Evolutionary conservation across 495 filamentous ascomycete species (phyloP), one percentile per base, ranked within the genome.

Genomic region (Cladorrhinum samala): DNA sequence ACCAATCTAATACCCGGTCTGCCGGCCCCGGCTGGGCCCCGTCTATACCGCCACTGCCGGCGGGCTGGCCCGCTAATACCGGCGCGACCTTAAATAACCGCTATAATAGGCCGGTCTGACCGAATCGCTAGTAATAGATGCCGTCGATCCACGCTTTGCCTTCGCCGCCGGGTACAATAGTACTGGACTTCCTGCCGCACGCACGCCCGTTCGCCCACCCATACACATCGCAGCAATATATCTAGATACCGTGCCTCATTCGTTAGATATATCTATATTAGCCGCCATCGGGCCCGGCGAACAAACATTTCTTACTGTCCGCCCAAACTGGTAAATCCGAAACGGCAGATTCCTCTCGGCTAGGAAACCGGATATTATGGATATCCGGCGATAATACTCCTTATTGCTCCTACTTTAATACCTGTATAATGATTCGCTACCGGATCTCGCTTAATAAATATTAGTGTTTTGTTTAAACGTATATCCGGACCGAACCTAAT

Each of bases 281-380:
- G 41, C 41, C 2, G 41, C 41, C 41, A 17, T 44, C 41, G 41
- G 41, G 3, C 41, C 41, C 17, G 41, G 41, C 11, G 3, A 21
- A 44, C 41, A 44, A 17, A 44, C 41, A 44, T 17, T 20, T 44
- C 17, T 44, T 44, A 17, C 41, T 17, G 41, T 44, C 41, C 41
- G 41, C 11, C 41, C 41, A 44, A 44, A 9, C 18, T 21, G 41
- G 41, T 17, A 44, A 44, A 44, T 44, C 41, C n/a, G 41, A 2
- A 20, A 44, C 19, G 41, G 41, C 41, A 17, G 41, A 9, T 19
- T 44, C 16, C 20, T 44, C 41, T 18, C 41, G 41, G 41, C 21
- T 17, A 3, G 41, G 41, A 21, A 44, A 44, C 41, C 19, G 41
- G 41, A 44, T 44, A 11, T 17, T 3, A 17, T 44, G 11, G 21